These are phyloP conservation scores for Taiozyma sp. DNA, from an alignment of 1,139 yeast species.

Conservation along the genomic window DNA sequence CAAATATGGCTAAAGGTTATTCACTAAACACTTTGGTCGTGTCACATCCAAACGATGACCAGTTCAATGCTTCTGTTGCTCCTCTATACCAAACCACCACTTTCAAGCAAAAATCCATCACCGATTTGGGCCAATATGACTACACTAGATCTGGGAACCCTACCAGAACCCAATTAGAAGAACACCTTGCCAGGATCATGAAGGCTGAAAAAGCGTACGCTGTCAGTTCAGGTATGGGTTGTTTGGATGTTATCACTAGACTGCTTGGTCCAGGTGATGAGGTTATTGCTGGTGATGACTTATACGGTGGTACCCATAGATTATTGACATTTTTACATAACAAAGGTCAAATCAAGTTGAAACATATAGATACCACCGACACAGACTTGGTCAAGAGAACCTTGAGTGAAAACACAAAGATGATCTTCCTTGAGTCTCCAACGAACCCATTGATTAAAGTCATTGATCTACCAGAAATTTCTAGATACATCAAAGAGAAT, in stretches of 20 bases:
- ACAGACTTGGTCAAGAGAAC: constrained; percentile 44
- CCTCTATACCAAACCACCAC: constrained; percentile 94
- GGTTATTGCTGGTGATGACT: constrained; percentile 88
- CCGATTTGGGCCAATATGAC: constrained; percentile 82
- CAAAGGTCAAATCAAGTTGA: constrained; percentile 64
- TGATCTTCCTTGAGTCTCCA: constrained; percentile 85
- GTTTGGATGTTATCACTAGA: constrained; percentile 78
- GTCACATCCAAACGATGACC: constrained; percentile 60
- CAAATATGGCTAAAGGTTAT: constrained; percentile 6
- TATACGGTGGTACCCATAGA: constrained; percentile 91
- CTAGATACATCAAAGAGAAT: constrained; percentile 59
- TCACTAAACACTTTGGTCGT: constrained; percentile 69
- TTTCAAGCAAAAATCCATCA: constrained; percentile 73
- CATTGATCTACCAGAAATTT: constrained; percentile 66
- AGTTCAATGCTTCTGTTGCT: constrained; percentile 76
- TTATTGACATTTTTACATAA: constrained; percentile 67
- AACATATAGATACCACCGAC: constrained; percentile 81
- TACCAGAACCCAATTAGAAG: constrained; percentile 75
- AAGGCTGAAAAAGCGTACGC: constrained; percentile 70
- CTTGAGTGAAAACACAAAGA: constrained; percentile 50
- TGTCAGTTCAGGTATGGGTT: constrained; percentile 90
- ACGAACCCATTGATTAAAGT: constrained; percentile 90
- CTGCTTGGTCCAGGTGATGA: constrained; percentile 74
- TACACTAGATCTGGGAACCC: constrained; percentile 96
- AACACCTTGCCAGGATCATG: constrained; percentile 74